Base-by-base conservation (phyloP, 139 green algal genomes). In the Coccomyxa sp. region DNA sequence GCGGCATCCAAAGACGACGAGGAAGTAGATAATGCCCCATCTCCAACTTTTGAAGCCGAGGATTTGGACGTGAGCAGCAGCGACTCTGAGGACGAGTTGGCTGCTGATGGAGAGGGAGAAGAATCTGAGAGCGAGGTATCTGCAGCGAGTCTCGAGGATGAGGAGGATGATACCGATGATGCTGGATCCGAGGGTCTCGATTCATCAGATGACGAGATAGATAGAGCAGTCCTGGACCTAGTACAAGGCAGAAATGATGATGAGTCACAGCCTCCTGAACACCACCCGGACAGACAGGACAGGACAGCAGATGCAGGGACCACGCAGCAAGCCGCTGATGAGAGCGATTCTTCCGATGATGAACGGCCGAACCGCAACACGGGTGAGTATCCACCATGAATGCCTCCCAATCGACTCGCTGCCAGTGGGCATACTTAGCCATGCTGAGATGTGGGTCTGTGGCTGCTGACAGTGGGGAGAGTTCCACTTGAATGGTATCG, bases 401-500 rank as follows among this genome's bases (percentile, higher is more conserved):
- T 11, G 7, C 38, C 38, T 51, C 38, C 38, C 38, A 11, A 51
- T 3, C 7, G 3, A 51, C 38, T 11, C 38, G 7, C 3, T 51
- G 38, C 38, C 7, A 51, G 38, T 51, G 38, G 38, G 38, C 38
- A 51, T 51, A n/a, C n/a, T n/a, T n/a, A 7, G 38, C 38, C 38
- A 51, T 51, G 38, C 38, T 51, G 38, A 51, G 38, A 51, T 51
- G 7, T 51, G 38, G n/a, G 38, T 51, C 3, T 51, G 38, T 51
- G 38, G 38, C 38, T 51, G 38, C 38, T 51, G 38, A 51, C 89
- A 89, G 89, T 99, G 17, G 96, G 96, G 0, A 85, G 93, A 0
- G 94, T 99, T 45, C 96, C 96, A 0, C 85, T 99, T 77, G 83
- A 91, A 74, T 99, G 96, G 96, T 99, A 99, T 86, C 92, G 95